Evolutionary conservation across 2,329 filamentous ascomycete genomes (phyloP), one percentile per base, ranked within the genome.

Genomic region (Diaporthe australafricana): DNA sequence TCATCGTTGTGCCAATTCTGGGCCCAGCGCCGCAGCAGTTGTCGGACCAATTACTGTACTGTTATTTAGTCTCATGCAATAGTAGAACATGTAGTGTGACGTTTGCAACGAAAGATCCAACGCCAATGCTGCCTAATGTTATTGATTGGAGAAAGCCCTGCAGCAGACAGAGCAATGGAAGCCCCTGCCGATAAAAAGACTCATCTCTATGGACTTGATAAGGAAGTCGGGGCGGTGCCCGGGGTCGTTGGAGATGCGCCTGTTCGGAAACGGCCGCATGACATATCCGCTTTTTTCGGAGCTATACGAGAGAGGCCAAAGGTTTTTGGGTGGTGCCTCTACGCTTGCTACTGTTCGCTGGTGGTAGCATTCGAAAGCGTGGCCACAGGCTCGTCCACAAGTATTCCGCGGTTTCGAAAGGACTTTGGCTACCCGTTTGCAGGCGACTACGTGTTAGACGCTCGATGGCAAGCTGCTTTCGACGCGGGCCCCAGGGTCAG

Each of bases 391-490:
- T 82, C 77, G 67, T 80, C 84, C 30, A 78, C 85, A 50, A 80
- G 82, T 27, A 83, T 86, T n/a, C 84, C 84, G 2, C 72, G 82
- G 68, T 86, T 86, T 75, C 79, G 83, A 42, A 80, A 85, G 71
- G 83, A 86, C 73, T 86, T 86, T 75, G 84, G 83, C 0, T 74
- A 78, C 55, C 68, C 75, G 8, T 83, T 78, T 55, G 77, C 80
- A 1, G 81, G 78, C 0, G 76, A 76, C 69, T 85, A 82, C 76
- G 82, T 84, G 8, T 75, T 86, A 11, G 76, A 81, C 17, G 80
- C 83, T 4, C 79, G 81, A 20, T 86, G 84, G 84, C 83, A 86
- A 74, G 80, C 78, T 25, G 84, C 84, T 6, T 85, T 85, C 72
- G 79, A 80, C 48, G 84, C 82, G 14, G 84, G 78, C 0, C 83